Percentiles rank a stretch among this genome's conserved stretches.
phyloP scores from a whole-genome alignment of 352 stramenopile genomes.

The Phytophthora megakarya region DNA sequence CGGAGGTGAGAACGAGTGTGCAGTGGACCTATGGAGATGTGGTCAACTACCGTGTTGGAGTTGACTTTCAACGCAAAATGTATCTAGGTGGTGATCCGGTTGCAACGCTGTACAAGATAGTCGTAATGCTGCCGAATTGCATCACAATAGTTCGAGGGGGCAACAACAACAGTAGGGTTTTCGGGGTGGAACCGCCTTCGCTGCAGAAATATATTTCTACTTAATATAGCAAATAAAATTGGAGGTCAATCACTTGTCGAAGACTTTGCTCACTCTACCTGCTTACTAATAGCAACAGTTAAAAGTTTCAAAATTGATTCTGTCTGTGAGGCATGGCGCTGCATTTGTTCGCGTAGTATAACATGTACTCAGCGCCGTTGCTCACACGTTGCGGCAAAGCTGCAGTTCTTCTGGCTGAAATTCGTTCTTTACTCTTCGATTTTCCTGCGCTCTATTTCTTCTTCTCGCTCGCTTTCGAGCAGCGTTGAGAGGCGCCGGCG shows the following conservation, averaged over 20 bases:
- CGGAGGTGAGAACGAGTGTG: not conserved
- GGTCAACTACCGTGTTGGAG: not conserved
- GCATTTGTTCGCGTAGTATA: not conserved
- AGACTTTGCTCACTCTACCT: too few relatives aligned
- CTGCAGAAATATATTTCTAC: constrained; percentile 1
- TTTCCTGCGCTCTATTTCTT: not conserved
- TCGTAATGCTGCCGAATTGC: not conserved
- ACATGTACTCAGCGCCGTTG: not conserved
- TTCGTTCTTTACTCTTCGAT: not conserved
- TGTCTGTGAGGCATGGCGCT: not conserved
- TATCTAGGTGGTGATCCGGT: not conserved
- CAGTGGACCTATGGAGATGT: not conserved
- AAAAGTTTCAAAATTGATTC: not conserved
- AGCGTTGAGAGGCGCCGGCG: not conserved
- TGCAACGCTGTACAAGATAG: not conserved
- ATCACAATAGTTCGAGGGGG: constrained; percentile 1
- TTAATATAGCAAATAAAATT: not conserved
- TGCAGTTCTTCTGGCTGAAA: not conserved
- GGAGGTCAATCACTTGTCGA: too few relatives aligned
- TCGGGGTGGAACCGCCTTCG: not conserved
- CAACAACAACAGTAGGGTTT: constrained; percentile 11
- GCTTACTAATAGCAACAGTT: not conserved
- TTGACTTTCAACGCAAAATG: constrained; percentile 1
- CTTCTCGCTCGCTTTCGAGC: not conserved
- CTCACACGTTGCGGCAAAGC: not conserved